phyloP scores from a whole-genome alignment of 2,329 filamentous ascomycete genomes.

The Fusarium nygamai region DNA sequence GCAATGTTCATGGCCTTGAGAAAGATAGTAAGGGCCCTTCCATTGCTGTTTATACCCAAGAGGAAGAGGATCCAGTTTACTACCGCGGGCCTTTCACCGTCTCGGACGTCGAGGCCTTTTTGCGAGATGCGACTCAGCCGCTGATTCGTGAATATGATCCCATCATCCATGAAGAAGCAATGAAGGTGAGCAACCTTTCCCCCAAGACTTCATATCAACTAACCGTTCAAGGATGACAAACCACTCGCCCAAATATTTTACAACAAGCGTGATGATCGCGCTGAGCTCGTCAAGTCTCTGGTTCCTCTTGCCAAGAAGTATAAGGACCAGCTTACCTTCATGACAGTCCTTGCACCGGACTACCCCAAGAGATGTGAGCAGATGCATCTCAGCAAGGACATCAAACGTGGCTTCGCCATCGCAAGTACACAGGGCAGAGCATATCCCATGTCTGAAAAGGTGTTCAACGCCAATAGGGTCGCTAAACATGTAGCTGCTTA shows the following conservation, averaged over 20 bases:
- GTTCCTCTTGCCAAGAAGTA: not conserved
- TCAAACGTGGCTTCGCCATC: not conserved
- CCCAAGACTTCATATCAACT: accelerated
- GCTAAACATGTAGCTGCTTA: not conserved
- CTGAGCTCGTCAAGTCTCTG: not conserved
- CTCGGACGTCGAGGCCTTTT: not conserved
- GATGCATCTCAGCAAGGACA: not conserved
- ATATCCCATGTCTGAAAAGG: not conserved
- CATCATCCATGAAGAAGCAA: not conserved
- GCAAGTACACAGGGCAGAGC: not conserved
- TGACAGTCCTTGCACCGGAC: not conserved
- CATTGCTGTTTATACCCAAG: not conserved
- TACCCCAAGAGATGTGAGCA: not conserved
- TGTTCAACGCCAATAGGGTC: not conserved
- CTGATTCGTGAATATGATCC: not conserved
- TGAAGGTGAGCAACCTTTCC: not conserved
- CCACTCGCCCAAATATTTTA: not conserved
- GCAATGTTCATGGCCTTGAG: not conserved
- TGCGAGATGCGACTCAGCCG: not conserved
- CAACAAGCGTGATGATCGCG: not conserved
- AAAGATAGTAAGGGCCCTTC: not conserved
- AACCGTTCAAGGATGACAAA: not conserved
- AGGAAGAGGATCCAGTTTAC: not conserved
- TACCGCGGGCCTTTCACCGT: not conserved
- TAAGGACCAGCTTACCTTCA: not conserved